phyloP scores from a whole-genome alignment of 257 asterid species.

The Solanum paucissectum region DNA sequence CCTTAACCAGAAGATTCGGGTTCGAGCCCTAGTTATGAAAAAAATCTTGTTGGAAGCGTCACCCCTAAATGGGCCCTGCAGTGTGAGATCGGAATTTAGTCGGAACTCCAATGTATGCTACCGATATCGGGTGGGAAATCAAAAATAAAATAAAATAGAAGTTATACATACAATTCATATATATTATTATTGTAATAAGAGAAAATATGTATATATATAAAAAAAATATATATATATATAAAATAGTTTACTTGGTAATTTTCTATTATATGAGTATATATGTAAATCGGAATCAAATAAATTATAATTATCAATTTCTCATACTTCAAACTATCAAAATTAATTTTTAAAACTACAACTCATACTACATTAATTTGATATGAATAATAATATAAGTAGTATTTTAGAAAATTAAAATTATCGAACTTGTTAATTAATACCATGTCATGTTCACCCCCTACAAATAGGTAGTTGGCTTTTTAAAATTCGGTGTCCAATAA shows the following conservation, averaged over 20 bases:
- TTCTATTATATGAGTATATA: background rate
- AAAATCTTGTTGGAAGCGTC: too few species aligned
- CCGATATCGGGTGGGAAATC: fast-evolving
- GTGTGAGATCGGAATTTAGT: fast-evolving
- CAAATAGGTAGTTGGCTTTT: background rate
- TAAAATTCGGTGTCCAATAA: background rate
- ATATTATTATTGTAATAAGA: too few species aligned
- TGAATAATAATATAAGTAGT: background rate
- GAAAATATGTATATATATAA: background rate
- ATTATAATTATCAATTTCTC: too few species aligned
- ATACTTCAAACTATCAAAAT: background rate
- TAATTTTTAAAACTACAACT: background rate
- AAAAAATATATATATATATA: background rate
- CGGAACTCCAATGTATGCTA: fast-evolving
- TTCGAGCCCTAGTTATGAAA: too few species aligned
- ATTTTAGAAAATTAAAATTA: background rate
- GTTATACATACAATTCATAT: too few species aligned
- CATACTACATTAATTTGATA: background rate
- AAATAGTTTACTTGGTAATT: background rate
- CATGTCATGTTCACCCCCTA: background rate
- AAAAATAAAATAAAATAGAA: too few species aligned
- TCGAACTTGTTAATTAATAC: background rate
- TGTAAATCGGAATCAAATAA: background rate
- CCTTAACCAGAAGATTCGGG: fast-evolving
- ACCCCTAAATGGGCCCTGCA: fast-evolving